Percentiles rank a stretch among this genome's conserved stretches.
Evolutionary conservation across 768 basidiomycete species (phyloP).

Genomic region (Boletus insuetus): DNA sequence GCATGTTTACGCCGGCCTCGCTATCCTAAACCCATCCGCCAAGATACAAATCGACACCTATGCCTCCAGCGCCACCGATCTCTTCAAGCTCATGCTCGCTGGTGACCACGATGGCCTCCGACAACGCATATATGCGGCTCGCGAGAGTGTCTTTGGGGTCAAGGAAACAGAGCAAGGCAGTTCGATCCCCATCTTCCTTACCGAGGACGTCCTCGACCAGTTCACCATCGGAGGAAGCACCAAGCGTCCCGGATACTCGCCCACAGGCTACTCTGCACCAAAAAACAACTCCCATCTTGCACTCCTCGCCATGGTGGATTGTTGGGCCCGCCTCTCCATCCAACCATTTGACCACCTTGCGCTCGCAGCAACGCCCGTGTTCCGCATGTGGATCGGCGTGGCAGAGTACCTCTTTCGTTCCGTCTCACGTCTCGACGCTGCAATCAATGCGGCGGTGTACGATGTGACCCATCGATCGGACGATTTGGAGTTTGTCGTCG

Average conservation of each 20-base stretch:
- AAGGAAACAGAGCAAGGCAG: constrained; percentile 28
- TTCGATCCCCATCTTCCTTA: constrained; percentile 70
- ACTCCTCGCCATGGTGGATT: constrained; percentile 97
- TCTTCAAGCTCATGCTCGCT: constrained; percentile 94
- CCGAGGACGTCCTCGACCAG: constrained; percentile 76
- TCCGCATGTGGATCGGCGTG: constrained; percentile 95
- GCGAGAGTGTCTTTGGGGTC: constrained; percentile 72
- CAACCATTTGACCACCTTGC: constrained; percentile 89
- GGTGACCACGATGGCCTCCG: constrained; percentile 54
- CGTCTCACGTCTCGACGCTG: constrained; percentile 55
- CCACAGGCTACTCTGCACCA: constrained; percentile 12
- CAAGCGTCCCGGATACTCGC: constrained; percentile 6
- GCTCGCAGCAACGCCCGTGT: constrained; percentile 93
- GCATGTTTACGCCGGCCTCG: constrained; percentile 99
- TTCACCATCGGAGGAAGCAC: constrained; percentile 70
- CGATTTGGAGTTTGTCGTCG: constrained; percentile 92
- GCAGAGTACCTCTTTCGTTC: constrained; percentile 93
- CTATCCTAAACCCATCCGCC: constrained; percentile 92
- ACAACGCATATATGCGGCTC: constrained; percentile 68
- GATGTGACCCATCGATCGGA: constrained; percentile 82
- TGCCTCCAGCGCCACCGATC: constrained; percentile 76
- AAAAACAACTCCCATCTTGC: constrained; percentile 86
- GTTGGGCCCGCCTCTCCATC: constrained; percentile 86
- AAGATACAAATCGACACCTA: constrained; percentile 88
- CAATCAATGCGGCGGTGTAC: constrained; percentile 70